phyloP scores from a whole-genome alignment of 306 rosid genomes.

The Gastrolobium bilobum region DNA sequence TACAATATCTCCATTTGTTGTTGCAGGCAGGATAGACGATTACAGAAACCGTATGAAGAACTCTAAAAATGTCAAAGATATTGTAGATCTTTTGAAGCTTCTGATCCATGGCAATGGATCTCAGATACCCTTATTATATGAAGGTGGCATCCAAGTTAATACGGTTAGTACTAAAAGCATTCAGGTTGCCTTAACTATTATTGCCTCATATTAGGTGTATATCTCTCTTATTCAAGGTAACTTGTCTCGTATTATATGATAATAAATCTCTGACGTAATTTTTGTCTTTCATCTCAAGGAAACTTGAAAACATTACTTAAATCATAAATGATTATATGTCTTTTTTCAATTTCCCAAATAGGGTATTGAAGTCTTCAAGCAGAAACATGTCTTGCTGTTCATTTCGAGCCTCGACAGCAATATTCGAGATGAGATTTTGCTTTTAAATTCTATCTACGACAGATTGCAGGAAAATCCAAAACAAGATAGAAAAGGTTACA shows the following conservation, averaged over 20 bases:
- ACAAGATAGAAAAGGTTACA: constrained; percentile 25
- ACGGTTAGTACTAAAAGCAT: constrained; percentile 25
- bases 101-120: constrained; percentile 24
- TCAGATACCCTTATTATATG: constrained; percentile 14
- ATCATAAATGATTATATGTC: not conserved
- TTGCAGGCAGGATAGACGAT: constrained; percentile 10
- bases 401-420: constrained; percentile 39
- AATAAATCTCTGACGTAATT: no score
- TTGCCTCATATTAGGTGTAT: not conserved
- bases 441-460: constrained; percentile 39
- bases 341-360: not conserved
- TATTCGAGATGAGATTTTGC: constrained; percentile 42
- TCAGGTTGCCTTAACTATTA: not conserved
- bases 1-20: not conserved
- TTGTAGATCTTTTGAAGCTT: constrained; percentile 45
- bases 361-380: constrained; percentile 51
- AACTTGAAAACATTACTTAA: not conserved
- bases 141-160: not conserved
- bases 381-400: constrained; percentile 46
- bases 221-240: no score
- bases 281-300: no score
- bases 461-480: constrained; percentile 28
- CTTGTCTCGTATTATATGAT: no score
- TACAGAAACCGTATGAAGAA: not conserved
- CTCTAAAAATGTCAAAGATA: not conserved